Evolutionary conservation across 352 stramenopile genomes (phyloP).

Genomic region (Elongisporangium senticosum): DNA sequence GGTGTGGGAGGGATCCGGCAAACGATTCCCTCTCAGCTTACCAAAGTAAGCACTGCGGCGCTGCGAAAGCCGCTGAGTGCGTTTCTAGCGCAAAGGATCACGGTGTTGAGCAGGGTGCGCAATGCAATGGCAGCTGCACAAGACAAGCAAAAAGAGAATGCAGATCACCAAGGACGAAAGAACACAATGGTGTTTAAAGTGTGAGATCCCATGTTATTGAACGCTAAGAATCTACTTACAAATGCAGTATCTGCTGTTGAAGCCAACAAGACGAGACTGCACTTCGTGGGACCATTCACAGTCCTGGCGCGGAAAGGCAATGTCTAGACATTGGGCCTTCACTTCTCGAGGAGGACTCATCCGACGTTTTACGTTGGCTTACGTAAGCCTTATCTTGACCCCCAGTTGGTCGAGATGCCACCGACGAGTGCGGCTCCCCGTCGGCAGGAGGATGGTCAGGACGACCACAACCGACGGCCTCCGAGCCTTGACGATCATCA

Average conservation of each 20-base stretch:
- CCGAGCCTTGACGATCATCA: no score
- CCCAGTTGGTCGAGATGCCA: neutral
- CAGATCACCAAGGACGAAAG: conserved; percentile 6
- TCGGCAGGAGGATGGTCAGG: no score
- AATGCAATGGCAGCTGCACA: conserved; percentile 12
- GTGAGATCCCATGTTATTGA: conserved; percentile 13
- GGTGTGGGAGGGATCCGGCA: no score
- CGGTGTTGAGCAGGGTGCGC: no score
- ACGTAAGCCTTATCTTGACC: conserved; percentile 12
- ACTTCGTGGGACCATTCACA: conserved; percentile 15
- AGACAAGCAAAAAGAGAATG: conserved; percentile 13
- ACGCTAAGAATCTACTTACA: conserved; percentile 12
- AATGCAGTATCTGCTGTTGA: conserved; percentile 9
- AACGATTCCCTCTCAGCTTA: no score
- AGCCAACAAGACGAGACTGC: conserved; percentile 13
- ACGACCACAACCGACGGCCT: no score
- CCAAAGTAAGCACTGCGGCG: no score
- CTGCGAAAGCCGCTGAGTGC: no score
- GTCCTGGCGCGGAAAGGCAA: no score
- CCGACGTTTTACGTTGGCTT: conserved; percentile 17
- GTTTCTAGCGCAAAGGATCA: no score
- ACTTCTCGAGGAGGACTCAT: conserved; percentile 11
- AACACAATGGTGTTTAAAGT: conserved; percentile 9
- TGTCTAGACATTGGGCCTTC: conserved; percentile 17
- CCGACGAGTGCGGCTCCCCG: no score